These are phyloP conservation scores for Diversispora epigaea DNA, from an alignment of 192 early-diverging fungal genomes.

Conservation along the genomic window DNA sequence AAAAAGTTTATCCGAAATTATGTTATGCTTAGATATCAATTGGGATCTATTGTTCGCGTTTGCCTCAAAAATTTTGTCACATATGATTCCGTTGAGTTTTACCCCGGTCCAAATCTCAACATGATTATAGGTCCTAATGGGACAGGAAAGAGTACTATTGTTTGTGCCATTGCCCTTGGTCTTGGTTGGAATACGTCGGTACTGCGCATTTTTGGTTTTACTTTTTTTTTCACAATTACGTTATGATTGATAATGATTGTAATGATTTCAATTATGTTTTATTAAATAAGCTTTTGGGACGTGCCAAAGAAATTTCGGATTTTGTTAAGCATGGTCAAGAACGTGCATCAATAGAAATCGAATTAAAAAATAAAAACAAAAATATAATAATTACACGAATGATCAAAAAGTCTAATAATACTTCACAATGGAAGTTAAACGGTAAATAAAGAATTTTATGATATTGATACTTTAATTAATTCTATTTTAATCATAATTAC, in stretches of 20 bases:
- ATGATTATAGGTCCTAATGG: slow-evolving; percentile 98
- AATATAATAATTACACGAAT: slow-evolving; percentile 61
- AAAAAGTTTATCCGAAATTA: no score
- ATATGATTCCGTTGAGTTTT: slow-evolving; percentile 81
- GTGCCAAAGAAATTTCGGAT: slow-evolving; percentile 86
- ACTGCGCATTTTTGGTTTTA: slow-evolving; percentile 20
- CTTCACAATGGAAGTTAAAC: slow-evolving; percentile 78
- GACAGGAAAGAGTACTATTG: slow-evolving; percentile 93
- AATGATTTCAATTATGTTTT: not conserved
- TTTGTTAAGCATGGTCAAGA: slow-evolving; percentile 90
- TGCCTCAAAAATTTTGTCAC: slow-evolving; percentile 93
- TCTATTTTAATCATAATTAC: no score
- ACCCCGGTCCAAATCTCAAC: slow-evolving; percentile 91
- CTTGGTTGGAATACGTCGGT: slow-evolving; percentile 73
- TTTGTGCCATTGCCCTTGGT: slow-evolving; percentile 95
- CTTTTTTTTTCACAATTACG: not conserved
- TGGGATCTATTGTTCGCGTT: slow-evolving; percentile 75
- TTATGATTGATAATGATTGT: not conserved
- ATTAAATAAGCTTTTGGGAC: slow-evolving; percentile 64
- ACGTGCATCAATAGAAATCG: slow-evolving; percentile 81
- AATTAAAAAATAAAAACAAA: slow-evolving; percentile 59
- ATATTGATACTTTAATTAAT: not conserved
- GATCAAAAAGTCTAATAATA: slow-evolving; percentile 64
- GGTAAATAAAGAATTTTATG: slow-evolving; percentile 45
- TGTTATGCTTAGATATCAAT: slow-evolving; percentile 40